These are phyloP conservation scores for Oryza officinalis DNA, from an alignment of 176 grass and related monocot species.

Conservation along the genomic window DNA sequence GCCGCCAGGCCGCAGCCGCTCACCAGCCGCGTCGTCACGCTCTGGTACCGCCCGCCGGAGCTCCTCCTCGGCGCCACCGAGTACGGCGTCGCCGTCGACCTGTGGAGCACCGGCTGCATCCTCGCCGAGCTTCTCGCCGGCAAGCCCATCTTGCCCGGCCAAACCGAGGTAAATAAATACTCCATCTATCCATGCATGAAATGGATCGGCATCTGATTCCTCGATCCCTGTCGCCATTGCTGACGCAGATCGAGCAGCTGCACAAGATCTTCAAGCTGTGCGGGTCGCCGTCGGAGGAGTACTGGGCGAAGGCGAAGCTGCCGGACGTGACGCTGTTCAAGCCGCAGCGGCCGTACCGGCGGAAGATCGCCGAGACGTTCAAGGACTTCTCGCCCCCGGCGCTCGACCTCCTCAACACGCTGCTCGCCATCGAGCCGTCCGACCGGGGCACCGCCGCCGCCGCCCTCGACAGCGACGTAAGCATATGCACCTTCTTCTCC, in stretches of 20 bases:
- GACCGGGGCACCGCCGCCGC: slow-evolving; percentile 48
- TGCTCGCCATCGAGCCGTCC: slow-evolving; percentile 75
- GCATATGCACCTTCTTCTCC: not conserved
- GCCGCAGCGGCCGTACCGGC: slow-evolving; percentile 63
- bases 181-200: not conserved
- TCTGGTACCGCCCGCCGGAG: slow-evolving; percentile 76
- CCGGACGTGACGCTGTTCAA: slow-evolving; percentile 77
- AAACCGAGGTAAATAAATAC: slow-evolving; percentile 51
- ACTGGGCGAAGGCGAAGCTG: slow-evolving; percentile 68
- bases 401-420: slow-evolving; percentile 53
- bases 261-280: slow-evolving; percentile 96
- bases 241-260: slow-evolving; percentile 68
- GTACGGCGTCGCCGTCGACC: slow-evolving; percentile 58
- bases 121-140: slow-evolving; percentile 67
- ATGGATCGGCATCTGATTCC: not conserved
- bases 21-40: slow-evolving; percentile 73
- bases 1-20: slow-evolving; percentile 38
- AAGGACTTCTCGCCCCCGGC: slow-evolving; percentile 60
- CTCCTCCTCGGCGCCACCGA: slow-evolving; percentile 66
- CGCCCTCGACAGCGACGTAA: slow-evolving; percentile 58
- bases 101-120: slow-evolving; percentile 77
- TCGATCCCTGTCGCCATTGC: not conserved
- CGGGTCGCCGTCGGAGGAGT: slow-evolving; percentile 76
- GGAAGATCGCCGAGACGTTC: slow-evolving; percentile 65
- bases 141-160: slow-evolving; percentile 73